phyloP scores from a whole-genome alignment of 371 early-diverging fungal genomes.

The Capniomyces stellatus region DNA sequence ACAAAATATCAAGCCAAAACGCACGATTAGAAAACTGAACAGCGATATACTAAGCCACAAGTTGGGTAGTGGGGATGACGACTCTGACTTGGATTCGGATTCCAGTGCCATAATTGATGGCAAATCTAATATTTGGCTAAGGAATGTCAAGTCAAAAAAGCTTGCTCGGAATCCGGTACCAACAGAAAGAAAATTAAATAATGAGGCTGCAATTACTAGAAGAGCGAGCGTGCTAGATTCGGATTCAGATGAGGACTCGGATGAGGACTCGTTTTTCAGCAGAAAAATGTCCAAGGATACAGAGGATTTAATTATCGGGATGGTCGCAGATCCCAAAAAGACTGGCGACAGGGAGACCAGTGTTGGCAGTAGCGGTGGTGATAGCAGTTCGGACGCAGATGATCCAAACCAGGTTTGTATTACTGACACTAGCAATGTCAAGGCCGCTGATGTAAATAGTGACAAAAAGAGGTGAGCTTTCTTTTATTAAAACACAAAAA shows the following conservation, averaged over 20 bases:
- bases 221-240: too few species aligned
- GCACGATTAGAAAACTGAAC: too few species aligned
- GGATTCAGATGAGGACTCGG: not conserved
- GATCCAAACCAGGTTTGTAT: not conserved
- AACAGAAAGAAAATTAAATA: too few species aligned
- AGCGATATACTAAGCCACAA: too few species aligned
- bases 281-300: not conserved
- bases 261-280: conserved; percentile 2
- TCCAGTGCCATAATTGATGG: too few species aligned
- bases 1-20: too few species aligned
- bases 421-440: not conserved
- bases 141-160: too few species aligned
- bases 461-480: not conserved
- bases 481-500: not conserved
- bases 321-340: not conserved
- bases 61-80: too few species aligned
- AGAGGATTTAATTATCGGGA: not conserved
- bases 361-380: not conserved
- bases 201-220: too few species aligned
- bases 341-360: not conserved
- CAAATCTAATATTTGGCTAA: too few species aligned
- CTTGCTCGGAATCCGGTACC: too few species aligned
- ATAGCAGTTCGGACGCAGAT: not conserved
- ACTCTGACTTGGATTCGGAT: too few species aligned
- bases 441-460: not conserved